These are phyloP conservation scores for Chloris gayana DNA, from an alignment of 176 grass and related monocot genomes.

Conservation along the genomic window DNA sequence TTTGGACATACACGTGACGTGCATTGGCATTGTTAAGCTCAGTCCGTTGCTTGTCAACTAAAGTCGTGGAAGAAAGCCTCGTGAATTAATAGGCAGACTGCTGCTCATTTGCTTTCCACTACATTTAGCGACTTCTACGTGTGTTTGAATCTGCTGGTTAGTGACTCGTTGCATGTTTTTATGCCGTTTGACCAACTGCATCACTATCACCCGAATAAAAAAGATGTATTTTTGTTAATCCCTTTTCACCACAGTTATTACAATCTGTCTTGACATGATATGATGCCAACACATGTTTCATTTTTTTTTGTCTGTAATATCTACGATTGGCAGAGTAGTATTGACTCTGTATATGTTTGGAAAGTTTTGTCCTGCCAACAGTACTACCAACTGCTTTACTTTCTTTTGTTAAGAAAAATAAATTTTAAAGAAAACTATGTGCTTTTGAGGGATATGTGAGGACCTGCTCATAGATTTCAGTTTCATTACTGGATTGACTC, in stretches of 20 bases:
- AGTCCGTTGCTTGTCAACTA: neutral
- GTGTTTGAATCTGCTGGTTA: slow-evolving; percentile 19
- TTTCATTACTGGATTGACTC: neutral
- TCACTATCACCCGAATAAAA: neutral
- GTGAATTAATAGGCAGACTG: neutral
- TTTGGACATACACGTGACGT: slow-evolving; percentile 54
- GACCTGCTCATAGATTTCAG: neutral
- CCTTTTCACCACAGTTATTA: neutral
- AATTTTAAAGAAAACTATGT: neutral
- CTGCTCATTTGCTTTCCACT: neutral
- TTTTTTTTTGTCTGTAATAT: neutral
- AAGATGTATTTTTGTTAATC: neutral
- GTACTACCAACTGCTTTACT: neutral
- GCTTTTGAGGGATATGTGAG: slow-evolving; percentile 21
- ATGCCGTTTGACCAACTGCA: slow-evolving; percentile 1
- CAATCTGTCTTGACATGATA: neutral
- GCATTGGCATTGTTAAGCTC: slow-evolving; percentile 1
- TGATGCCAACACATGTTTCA: neutral
- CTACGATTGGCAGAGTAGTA: neutral
- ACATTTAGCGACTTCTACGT: neutral
- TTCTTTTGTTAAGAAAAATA: neutral
- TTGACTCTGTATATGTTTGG: neutral
- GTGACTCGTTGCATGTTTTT: neutral
- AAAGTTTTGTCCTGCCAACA: neutral
- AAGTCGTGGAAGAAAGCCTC: neutral